Base-by-base conservation (phyloP, 2,329 filamentous ascomycete genomes). In the Diaporthe velutina region DNA sequence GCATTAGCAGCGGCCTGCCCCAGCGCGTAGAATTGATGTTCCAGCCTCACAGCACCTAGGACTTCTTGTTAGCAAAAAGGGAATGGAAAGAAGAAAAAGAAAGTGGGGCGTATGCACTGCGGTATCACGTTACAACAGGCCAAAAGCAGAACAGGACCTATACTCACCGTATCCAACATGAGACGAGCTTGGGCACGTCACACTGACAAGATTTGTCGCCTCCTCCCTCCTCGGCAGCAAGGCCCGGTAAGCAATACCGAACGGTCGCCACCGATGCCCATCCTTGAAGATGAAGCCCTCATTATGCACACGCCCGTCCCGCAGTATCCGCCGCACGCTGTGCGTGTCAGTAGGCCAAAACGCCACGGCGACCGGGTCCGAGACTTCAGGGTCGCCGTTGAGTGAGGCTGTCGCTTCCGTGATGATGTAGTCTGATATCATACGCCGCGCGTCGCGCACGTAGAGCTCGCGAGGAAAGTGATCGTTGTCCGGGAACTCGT, bases 401-500 rank as follows among this genome's bases (percentile, higher is more conserved):
- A 33, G 28, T 8, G 54, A 57, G 2, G 28, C 54, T 8, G 28
- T 57, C 17, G 25, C 54, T 15, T 60, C 4, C n/a, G 33, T 60
- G 13, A 60, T 2, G 3, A 40, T 28, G 22, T 60, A 40, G 57
- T 60, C 35, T 2, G 57, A 40, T n/a, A 60, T 38, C 57, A 60
- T 60, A 5, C 57, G 78, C n/a, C 80, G 74, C 22, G 75, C 78
- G 42, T 81, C 80, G 15, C 79, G 80, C 35, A 81, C 77, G 74
- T 81, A 81, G 28, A 81, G 74, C 61, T 80, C 74, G 40, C 78
- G 70, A 6, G 80, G 80, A 52, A 80, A 81, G 73, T 79, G 71
- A 22, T 71, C 76, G 64, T 81, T 80, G 45, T 77, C 76, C 2
- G 71, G 74, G 70, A 79, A 81, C 75, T 81, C 79, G 38, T 81